Conservation (phyloP, 495 filamentous ascomycete species). For the Neurospora pannonica region DNA sequence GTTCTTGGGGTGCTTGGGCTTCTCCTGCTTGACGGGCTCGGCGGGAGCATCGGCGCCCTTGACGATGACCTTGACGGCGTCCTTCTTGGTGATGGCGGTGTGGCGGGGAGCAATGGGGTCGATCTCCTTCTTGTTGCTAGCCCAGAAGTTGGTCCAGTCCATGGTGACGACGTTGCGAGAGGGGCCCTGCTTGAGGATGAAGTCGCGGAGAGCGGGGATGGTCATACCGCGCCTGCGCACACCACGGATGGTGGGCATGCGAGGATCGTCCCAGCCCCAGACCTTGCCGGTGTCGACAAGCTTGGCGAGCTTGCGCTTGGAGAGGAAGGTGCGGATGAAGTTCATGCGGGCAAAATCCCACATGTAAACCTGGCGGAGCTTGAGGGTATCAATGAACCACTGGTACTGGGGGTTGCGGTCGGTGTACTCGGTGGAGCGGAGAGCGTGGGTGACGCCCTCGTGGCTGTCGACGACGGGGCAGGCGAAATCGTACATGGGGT, state of each 20-base stretch:
- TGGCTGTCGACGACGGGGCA: conserved; percentile 85
- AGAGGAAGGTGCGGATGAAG: conserved; percentile 82
- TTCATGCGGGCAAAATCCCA: conserved; percentile 98
- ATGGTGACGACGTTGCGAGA: conserved; percentile 81
- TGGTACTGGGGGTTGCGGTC: conserved; percentile 96
- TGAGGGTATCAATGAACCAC: conserved; percentile 84
- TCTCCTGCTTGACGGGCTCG: conserved; percentile 57
- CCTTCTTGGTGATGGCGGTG: conserved; percentile 63
- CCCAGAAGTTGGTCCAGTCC: conserved; percentile 90
- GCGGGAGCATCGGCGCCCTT: conserved; percentile 53
- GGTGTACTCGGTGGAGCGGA: conserved; percentile 93
- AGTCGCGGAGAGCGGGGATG: conserved; percentile 76
- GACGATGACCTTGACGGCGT: conserved; percentile 57
- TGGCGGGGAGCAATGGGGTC: conserved; percentile 80
- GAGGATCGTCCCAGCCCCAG: conserved; percentile 89
- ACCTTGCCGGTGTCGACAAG: conserved; percentile 79
- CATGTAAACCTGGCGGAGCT: conserved; percentile 81
- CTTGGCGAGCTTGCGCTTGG: conserved; percentile 92
- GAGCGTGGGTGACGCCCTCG: conserved; percentile 90
- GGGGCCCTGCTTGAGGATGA: conserved; percentile 88
- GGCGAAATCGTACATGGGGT: conserved; percentile 92
- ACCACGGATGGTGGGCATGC: conserved; percentile 90
- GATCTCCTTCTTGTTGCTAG: conserved; percentile 90
- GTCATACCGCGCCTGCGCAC: conserved; percentile 87
- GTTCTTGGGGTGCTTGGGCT: conserved; percentile 83